These are phyloP conservation scores for Shiraia bambusicola DNA, from an alignment of 2,329 filamentous ascomycete species.

Conservation along the genomic window DNA sequence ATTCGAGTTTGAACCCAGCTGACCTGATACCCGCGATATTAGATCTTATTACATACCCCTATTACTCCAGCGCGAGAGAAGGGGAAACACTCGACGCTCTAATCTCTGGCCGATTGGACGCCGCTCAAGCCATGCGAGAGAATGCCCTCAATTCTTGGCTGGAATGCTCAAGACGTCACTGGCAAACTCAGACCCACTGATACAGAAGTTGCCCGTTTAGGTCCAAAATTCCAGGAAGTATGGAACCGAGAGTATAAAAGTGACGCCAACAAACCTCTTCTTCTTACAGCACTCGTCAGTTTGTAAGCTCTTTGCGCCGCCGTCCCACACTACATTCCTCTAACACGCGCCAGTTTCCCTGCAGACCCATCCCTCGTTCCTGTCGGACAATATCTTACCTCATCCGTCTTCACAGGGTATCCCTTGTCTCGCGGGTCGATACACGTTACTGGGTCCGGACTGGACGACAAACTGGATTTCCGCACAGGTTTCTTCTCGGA, in stretches of 20 bases:
- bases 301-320: constrained; percentile 23
- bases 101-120: constrained; percentile 51
- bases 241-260: constrained; percentile 60
- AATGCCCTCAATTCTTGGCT: constrained; percentile 57
- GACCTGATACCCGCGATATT: too few relatives aligned
- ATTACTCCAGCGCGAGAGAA: constrained; percentile 49
- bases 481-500: constrained; percentile 60
- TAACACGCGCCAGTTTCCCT: constrained; percentile 26
- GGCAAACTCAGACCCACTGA: constrained; percentile 59
- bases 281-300: constrained; percentile 47
- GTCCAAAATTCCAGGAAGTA: constrained; percentile 53
- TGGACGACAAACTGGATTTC: constrained; percentile 55
- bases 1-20: too few relatives aligned
- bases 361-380: constrained; percentile 32
- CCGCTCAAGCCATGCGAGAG: constrained; percentile 48
- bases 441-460: constrained; percentile 56
- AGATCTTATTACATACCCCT: constrained; percentile 55
- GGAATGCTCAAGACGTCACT: constrained; percentile 59
- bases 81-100: constrained; percentile 58
- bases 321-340: background rate
- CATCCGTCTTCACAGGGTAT: constrained; percentile 58
- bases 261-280: constrained; percentile 50
- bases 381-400: constrained; percentile 54
- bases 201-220: constrained; percentile 54
- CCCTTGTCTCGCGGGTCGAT: constrained; percentile 63